These are phyloP conservation scores for Diddensiella transvaalensis DNA, from an alignment of 805 yeast genomes.

Conservation along the genomic window DNA sequence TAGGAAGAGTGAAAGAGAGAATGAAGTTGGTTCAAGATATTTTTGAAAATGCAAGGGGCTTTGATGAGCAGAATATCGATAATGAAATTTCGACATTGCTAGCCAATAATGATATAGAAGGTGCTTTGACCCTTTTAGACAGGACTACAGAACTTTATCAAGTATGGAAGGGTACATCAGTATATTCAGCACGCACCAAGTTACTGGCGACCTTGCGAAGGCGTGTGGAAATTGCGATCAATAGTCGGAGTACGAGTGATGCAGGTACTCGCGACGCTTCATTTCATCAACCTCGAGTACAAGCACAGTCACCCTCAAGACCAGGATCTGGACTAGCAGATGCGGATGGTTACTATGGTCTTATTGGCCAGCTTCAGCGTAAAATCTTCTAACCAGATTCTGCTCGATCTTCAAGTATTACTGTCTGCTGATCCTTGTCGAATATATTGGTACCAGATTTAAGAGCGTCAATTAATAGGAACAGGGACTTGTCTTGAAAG, in stretches of 20 bases:
- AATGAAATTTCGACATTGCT: constrained; percentile 19
- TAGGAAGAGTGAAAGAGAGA: constrained; percentile 24
- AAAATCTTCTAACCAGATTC: constrained; percentile 18
- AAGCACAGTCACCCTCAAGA: background rate
- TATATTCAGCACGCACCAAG: constrained; percentile 17
- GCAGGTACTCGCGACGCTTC: constrained; percentile 3
- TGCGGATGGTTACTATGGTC: constrained; percentile 18
- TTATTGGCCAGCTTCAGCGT: constrained; percentile 22
- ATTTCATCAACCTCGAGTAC: constrained; percentile 1
- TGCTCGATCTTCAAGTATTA: constrained; percentile 12
- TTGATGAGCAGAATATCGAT: constrained; percentile 31
- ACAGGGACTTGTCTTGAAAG: constrained; percentile 35
- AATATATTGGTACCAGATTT: constrained; percentile 39
- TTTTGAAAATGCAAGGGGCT: constrained; percentile 25
- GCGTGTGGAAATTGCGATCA: constrained; percentile 19
- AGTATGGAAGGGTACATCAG: constrained; percentile 29
- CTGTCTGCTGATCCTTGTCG: constrained; percentile 29
- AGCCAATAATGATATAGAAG: constrained; percentile 15
- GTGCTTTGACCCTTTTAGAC: constrained; percentile 20
- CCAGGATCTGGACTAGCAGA: constrained; percentile 1
- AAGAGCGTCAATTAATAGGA: constrained; percentile 34
- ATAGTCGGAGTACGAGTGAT: background rate
- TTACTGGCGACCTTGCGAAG: constrained; percentile 24
- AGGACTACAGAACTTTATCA: constrained; percentile 14
- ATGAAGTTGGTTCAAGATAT: constrained; percentile 28